Conservation (phyloP, 179 eudicot species). For the Nepenthes alata region DNA sequence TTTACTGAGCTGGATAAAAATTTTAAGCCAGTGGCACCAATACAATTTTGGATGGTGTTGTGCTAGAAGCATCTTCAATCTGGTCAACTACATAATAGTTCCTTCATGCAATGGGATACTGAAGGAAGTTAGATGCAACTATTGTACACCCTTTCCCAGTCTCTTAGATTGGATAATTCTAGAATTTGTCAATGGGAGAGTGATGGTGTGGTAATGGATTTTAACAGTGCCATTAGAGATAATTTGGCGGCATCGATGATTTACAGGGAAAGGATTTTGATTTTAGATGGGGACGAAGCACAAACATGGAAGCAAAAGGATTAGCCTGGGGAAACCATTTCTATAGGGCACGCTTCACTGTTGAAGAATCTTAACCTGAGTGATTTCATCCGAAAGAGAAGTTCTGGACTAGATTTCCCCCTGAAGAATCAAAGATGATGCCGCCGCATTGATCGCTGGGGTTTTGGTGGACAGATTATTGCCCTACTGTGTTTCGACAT, state of each 20-base stretch:
- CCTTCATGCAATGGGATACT: constrained; percentile 54
- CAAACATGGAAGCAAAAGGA: constrained; percentile 30
- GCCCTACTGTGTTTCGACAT: constrained; percentile 53
- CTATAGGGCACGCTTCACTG: constrained; percentile 22
- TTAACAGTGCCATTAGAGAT: constrained; percentile 51
- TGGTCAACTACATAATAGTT: too few relatives aligned
- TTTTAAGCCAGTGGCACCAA: too few relatives aligned
- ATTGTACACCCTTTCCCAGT: too few relatives aligned
- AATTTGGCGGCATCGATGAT: constrained; percentile 53
- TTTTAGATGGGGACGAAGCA: constrained; percentile 23
- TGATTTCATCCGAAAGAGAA: constrained; percentile 36
- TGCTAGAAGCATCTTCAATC: too few relatives aligned
- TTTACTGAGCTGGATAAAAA: too few relatives aligned
- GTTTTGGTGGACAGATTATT: constrained; percentile 35
- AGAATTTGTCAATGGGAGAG: too few relatives aligned
- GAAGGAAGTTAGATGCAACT: constrained; percentile 91
- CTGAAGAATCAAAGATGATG: constrained; percentile 29
- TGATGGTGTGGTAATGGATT: too few relatives aligned
- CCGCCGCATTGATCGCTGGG: constrained; percentile 27
- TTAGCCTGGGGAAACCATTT: constrained; percentile 75
- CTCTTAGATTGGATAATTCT: too few relatives aligned
- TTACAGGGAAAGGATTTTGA: constrained; percentile 36
- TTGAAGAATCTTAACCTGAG: constrained; percentile 15
- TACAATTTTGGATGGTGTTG: too few relatives aligned
- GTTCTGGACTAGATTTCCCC: constrained; percentile 35